Base-by-base conservation (phyloP, 768 basidiomycete genomes). In the Kwoniella bestiolae region DNA sequence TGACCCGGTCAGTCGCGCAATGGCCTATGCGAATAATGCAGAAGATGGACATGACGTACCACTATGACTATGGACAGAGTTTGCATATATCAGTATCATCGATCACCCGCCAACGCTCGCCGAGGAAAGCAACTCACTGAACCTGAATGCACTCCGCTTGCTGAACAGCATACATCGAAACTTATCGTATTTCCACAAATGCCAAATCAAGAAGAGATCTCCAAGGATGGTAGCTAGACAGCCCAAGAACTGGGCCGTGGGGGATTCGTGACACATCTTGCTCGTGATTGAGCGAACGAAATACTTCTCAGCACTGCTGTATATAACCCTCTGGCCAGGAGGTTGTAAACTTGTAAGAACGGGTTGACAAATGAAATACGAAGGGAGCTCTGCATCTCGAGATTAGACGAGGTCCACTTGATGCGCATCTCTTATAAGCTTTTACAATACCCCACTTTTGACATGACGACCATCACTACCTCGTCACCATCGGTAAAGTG, bases 171-270 rank as follows among this genome's bases (percentile, higher is more conserved):
- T 58, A 69, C 72, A 74, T 23, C 60, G 29, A 26, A 62, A 65
- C 29, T 53, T 41, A 53, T 77, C 73, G 49, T 68, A 74, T 21
- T 58, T 56, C 64, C 65, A 74, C 5, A 70, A 47, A 63, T 76
- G 74, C 68, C 77, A 75, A 47, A 72, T 23, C 29, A 70, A 21
- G 49, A 75, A 68, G 28, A 65, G 11, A 28, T 66, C 32, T 5
- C 73, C 60, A 29, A 72, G 25, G 45, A 73, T 56, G 34, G 72
- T 58, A 51, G 78, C 62, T 56, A 78, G 47, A 29, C 62, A 53
- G 14, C 64, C 53, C 21, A 77, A 56, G 47, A 69, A 55, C 25
- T 65, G 63, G 8, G 75, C 67, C 7, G 75, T 57, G 16, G 73
- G 72, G 3, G 69, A 65, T 25, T 61, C 56, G 55, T 73, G 72